Evolutionary conservation across 176 grass and related monocot genomes (phyloP).

Genomic region (Bonia amplexicaulis): DNA sequence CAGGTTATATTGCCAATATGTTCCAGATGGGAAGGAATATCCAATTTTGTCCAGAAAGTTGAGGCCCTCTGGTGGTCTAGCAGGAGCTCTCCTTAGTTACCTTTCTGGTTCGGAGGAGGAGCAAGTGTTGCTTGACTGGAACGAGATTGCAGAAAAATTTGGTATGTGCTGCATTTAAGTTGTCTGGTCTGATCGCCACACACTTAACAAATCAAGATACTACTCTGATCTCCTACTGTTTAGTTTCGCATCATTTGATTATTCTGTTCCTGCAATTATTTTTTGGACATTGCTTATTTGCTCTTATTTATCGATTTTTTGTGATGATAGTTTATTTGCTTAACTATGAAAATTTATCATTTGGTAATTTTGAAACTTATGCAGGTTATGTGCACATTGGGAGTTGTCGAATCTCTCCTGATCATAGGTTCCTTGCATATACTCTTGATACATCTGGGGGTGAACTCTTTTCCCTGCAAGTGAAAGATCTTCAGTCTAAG

Average conservation of each 20-base stretch:
- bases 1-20: constrained; percentile 85
- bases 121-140: constrained; percentile 82
- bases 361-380: constrained; percentile 14
- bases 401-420: constrained; percentile 73
- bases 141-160: constrained; percentile 65
- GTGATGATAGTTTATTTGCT: constrained; percentile 14
- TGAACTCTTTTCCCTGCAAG: constrained; percentile 78
- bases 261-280: constrained; percentile 7
- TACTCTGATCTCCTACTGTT: not conserved
- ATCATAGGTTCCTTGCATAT: constrained; percentile 91
- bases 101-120: constrained; percentile 56
- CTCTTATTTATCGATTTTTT: constrained; percentile 9
- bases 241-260: constrained; percentile 7
- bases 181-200: not conserved
- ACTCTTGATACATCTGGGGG: constrained; percentile 81
- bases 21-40: constrained; percentile 83
- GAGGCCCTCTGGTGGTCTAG: constrained; percentile 36
- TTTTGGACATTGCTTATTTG: not conserved
- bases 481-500: constrained; percentile 70
- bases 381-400: constrained; percentile 95
- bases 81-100: constrained; percentile 46
- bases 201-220: constrained; percentile 14
- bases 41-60: constrained; percentile 66
- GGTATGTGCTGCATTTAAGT: constrained; percentile 42
- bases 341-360: constrained; percentile 6